A percentile compares a stretch with the other conserved stretches of the same genome.
These are phyloP conservation scores for Aspergillus fructus DNA, from an alignment of 2,329 filamentous ascomycete genomes.

Conservation along the genomic window DNA sequence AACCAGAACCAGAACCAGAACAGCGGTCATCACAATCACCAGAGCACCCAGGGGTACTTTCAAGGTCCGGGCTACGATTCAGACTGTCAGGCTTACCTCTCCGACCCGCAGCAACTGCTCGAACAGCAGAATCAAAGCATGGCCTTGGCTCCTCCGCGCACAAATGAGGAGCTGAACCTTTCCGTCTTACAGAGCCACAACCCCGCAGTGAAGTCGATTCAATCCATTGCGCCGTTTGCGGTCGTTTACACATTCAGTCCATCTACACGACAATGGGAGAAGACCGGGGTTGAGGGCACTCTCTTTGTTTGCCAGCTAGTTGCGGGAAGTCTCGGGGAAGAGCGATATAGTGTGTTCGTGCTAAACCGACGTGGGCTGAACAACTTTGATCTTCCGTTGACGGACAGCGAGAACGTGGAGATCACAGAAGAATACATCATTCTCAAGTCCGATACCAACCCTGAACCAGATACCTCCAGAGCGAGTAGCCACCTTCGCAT, in stretches of 20 bases:
- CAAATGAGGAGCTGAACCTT: slow-evolving; percentile 85
- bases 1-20: slow-evolving; percentile 8
- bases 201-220: slow-evolving; percentile 69
- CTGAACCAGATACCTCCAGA: slow-evolving; percentile 21
- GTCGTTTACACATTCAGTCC: slow-evolving; percentile 80
- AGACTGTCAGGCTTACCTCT: slow-evolving; percentile 55
- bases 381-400: slow-evolving; percentile 68
- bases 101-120: slow-evolving; percentile 32
- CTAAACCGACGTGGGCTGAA: slow-evolving; percentile 70
- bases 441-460: slow-evolving; percentile 47
- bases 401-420: slow-evolving; percentile 60
- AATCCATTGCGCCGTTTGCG: slow-evolving; percentile 79
- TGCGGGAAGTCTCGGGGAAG: slow-evolving; percentile 45
- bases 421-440: slow-evolving; percentile 63
- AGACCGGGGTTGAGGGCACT: slow-evolving; percentile 79
- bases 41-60: slow-evolving; percentile 17
- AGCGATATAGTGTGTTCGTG: slow-evolving; percentile 62
- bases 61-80: slow-evolving; percentile 63
- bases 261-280: slow-evolving; percentile 71
- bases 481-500: slow-evolving; percentile 38
- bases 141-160: slow-evolving; percentile 54
- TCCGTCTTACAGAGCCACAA: slow-evolving; percentile 79
- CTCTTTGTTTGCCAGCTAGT: slow-evolving; percentile 77
- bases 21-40: slow-evolving; percentile 17
- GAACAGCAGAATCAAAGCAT: slow-evolving; percentile 29